Evolutionary conservation across 768 basidiomycete genomes (phyloP), one percentile per base, ranked within the genome.

Genomic region (Suillus alpinus): DNA sequence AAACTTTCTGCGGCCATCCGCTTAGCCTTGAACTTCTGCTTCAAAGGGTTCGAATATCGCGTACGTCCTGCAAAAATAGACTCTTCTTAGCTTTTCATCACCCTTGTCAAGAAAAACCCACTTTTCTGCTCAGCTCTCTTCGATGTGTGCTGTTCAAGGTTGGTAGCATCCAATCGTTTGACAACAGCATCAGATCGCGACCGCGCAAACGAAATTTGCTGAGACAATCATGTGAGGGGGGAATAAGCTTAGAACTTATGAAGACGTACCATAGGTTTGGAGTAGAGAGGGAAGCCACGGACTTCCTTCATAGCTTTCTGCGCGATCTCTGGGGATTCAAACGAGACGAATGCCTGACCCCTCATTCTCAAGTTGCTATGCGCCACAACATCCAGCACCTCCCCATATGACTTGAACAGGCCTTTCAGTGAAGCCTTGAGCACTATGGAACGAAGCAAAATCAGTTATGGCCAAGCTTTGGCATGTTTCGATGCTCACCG

Each of bases 271-370:
- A 99, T 95, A 1, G 97, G 94, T 73, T 96, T 96, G 4, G 92
- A 92, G 68, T 98, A 98, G 52, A 99, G 73, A 16, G 97, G 97
- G 73, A 99, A 98, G 40, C 94, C 86, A 62, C 87, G 83, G 43
- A 98, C 94, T 73, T 99, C 97, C 79, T 85, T 93, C 83, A 92
- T 81, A 7, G 96, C 96, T 74, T 88, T 91, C 69, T 83, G 81
- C 39, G 97, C 97, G 60, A 84, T 83, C 60, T 98, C 94, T 57
- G 86, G 80, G 37, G 86, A 86, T 59, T 82, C 82, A 73, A 99
- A 97, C 40, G 92, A 94, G 40, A 99, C 93, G 71, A 99, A 99
- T 4, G 97, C 97, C 77, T 99, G 97, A 16, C 97, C 97, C 41
- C 97, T 84, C 97, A 99, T 99, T 41, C 97, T 87, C 62, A 99